Base-by-base conservation (phyloP, 2,329 filamentous ascomycete species). In the Aspergillus floridensis region DNA sequence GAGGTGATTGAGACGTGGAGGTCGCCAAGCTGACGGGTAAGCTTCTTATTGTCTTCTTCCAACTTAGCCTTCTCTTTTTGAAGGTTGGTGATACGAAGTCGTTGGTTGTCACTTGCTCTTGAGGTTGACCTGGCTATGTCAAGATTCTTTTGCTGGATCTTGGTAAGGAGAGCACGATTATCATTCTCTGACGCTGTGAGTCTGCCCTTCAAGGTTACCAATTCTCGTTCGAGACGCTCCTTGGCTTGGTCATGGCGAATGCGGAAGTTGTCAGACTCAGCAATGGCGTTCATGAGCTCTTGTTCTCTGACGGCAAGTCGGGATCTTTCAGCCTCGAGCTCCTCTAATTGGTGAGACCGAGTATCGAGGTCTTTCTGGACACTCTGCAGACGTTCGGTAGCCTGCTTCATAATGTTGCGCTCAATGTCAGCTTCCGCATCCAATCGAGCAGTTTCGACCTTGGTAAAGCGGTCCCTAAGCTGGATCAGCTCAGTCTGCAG, bases 131-230 rank as follows among this genome's bases (percentile, higher is more conserved):
- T 86, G 46, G 93, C 93, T 74, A 99, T 96, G 72, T 99, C 93
- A 6, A 99, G 84, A 31, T 96, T 95, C 80, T 98, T 98, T 70
- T 98, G 93, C 70, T 98, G 93, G 19, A 99, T 83, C 76, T 98
- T 98, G 79, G 97, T 98, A 65, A 98, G 83, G n/a, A 99, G 81
- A 5, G 92, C 89, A 54, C 92, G 88, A 70, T 98, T 98, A 77
- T 98, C 93, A 68, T 98, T 97, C 74, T 99, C 93, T 0, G 93
- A 98, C 24, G 93, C 95, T 7, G 89, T 84, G 46, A 99, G 81
- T 22, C 93, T 88, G 61, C 93, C 93, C 74, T 95, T 96, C 66
- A 97, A 86, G 1, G 93, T 97, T 22, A 91, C 88, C 6, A 98
- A 83, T 72, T 99, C 95, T 22, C 92, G 86, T 74, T 98, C 93